phyloP scores from a whole-genome alignment of 2,329 filamentous ascomycete species.

The Byssochlamys sp. region DNA sequence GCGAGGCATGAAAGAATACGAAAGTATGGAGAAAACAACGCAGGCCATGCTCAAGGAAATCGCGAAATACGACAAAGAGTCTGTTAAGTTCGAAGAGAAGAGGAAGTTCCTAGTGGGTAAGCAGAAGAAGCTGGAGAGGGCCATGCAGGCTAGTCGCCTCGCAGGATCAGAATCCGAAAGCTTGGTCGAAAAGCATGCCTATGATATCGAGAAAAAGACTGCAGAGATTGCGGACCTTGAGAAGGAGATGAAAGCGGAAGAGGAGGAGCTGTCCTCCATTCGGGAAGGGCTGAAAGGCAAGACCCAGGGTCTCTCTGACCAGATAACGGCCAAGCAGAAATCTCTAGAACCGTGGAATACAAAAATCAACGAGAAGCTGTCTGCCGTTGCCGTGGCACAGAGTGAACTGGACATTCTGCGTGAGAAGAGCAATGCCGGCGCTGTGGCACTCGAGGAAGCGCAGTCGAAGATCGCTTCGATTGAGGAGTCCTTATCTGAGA shows the following conservation, averaged over 20 bases:
- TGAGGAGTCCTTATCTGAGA: conserved; percentile 59
- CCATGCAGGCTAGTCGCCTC: conserved; percentile 65
- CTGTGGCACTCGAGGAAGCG: conserved; percentile 72
- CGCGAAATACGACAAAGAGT: conserved; percentile 88
- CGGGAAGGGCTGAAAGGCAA: conserved; percentile 86
- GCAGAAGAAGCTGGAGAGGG: conserved; percentile 88
- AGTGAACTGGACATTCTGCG: conserved; percentile 85
- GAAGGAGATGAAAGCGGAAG: conserved; percentile 64
- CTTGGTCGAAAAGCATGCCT: conserved; percentile 64
- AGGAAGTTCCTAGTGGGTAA: conserved; percentile 86
- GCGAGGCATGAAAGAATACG: conserved; percentile 71
- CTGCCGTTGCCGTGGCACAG: conserved; percentile 83
- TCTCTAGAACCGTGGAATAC: conserved; percentile 91
- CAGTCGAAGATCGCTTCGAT: conserved; percentile 68
- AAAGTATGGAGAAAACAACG: conserved; percentile 69
- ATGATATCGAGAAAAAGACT: conserved; percentile 67
- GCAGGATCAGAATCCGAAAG: conserved; percentile 65
- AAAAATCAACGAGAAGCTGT: conserved; percentile 93
- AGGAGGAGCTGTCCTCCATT: conserved; percentile 71
- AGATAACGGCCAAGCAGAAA: conserved; percentile 87
- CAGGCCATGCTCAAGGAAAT: conserved; percentile 76
- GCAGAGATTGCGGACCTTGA: conserved; percentile 70
- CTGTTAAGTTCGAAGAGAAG: conserved; percentile 96
- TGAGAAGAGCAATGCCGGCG: conserved; percentile 80
- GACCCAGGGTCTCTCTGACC: conserved; percentile 84